Evolutionary conservation across 2,329 filamentous ascomycete species (phyloP).

Genomic region (Phyllosticta capitalensis): DNA sequence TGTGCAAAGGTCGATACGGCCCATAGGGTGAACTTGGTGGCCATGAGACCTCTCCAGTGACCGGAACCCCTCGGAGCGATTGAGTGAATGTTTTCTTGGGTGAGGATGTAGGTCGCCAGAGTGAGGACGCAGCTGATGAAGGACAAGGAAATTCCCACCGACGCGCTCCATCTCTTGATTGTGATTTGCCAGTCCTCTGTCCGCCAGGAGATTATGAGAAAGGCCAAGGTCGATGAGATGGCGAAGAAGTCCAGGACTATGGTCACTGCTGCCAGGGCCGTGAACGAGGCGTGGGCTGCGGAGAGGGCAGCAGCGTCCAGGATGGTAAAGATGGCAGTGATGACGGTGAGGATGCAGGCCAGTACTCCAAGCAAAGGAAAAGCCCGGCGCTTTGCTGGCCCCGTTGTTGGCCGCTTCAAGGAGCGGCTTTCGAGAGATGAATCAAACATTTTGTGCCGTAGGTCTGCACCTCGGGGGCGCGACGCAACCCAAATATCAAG

Average conservation of each 20-base stretch:
- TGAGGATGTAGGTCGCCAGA: slow-evolving; percentile 4
- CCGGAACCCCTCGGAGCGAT: neutral
- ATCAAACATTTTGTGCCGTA: neutral
- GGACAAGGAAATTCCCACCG: slow-evolving; percentile 5
- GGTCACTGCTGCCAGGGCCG: slow-evolving; percentile 15
- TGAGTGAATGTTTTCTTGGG: slow-evolving; percentile 11
- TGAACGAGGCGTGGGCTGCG: slow-evolving; percentile 17
- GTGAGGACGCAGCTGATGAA: slow-evolving; percentile 6
- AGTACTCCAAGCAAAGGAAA: slow-evolving; percentile 24
- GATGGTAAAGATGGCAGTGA: slow-evolving; percentile 27
- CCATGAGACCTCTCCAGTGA: slow-evolving; percentile 19
- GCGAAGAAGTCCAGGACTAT: slow-evolving; percentile 8
- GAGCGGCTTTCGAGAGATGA: slow-evolving; percentile 9
- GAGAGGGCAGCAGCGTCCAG: slow-evolving; percentile 27
- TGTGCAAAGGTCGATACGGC: slow-evolving; percentile 23
- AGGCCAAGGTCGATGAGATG: slow-evolving; percentile 19
- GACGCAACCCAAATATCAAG: neutral
- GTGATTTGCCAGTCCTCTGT: slow-evolving; percentile 9
- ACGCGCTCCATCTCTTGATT: neutral
- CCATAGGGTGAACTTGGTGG: slow-evolving; percentile 29
- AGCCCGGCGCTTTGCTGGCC: neutral
- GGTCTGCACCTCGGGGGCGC: neutral
- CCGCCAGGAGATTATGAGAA: slow-evolving; percentile 20
- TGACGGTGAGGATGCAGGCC: slow-evolving; percentile 26
- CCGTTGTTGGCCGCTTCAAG: neutral